A percentile compares a stretch with the other conserved stretches of the same genome.
Evolutionary conservation across 2,329 filamentous ascomycete species (phyloP).

Genomic region (Pseudocercospora eumusae): DNA sequence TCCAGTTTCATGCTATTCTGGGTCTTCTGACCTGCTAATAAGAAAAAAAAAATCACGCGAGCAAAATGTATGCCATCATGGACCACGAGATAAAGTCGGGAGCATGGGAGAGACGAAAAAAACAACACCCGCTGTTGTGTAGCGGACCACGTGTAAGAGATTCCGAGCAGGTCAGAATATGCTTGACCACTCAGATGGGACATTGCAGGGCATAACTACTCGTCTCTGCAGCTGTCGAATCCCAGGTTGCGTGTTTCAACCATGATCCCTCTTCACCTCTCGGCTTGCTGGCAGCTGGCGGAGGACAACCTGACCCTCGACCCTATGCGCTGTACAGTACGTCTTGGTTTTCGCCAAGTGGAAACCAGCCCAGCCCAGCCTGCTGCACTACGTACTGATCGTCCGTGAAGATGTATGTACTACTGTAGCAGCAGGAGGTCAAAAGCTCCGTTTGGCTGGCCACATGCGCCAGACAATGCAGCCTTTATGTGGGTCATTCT

Average conservation of each 20-base stretch:
- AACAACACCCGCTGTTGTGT: not conserved
- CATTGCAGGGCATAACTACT: conserved; percentile 2
- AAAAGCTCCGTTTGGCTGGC: not conserved
- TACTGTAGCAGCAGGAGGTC: not conserved
- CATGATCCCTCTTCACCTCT: conserved; percentile 4
- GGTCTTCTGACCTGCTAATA: conserved; percentile 3
- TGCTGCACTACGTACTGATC: not conserved
- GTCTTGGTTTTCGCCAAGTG: too few species aligned
- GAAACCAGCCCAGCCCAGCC: too few species aligned
- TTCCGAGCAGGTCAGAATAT: not conserved
- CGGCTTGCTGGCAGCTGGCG: too few species aligned
- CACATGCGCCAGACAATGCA: not conserved
- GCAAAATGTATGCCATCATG: not conserved
- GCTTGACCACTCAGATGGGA: not conserved
- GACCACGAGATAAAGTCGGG: not conserved
- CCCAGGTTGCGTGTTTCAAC: not conserved
- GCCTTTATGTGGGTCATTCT: conserved; percentile 3
- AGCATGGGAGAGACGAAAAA: too few species aligned
- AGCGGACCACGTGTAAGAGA: conserved; percentile 3
- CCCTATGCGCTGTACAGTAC: not conserved
- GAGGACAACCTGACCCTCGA: not conserved
- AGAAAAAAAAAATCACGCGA: not conserved
- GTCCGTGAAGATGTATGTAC: not conserved
- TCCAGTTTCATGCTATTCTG: not conserved
- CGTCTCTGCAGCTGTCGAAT: not conserved